Evolutionary conservation across 768 basidiomycete species (phyloP), one percentile per base, ranked within the genome.

Genomic region (Rhizopogon vulgaris): DNA sequence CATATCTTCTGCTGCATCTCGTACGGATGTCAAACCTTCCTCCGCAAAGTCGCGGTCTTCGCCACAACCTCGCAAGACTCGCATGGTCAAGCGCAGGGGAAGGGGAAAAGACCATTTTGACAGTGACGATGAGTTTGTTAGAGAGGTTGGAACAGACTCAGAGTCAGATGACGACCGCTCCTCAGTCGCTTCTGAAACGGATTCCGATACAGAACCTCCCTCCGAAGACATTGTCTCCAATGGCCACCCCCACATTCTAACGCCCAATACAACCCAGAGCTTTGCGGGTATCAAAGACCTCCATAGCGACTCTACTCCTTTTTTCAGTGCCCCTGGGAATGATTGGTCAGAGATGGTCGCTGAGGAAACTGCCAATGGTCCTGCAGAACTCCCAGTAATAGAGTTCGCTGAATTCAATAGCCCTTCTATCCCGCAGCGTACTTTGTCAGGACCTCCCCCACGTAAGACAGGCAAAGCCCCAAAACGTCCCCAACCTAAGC

Each of bases 331-430:
- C 28, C 45, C 72, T 24, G 76, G 78, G 22, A 22, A 22, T 14
- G 78, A 80, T 59, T 91, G 90, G 90, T 86, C 87, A 9, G 87
- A 91, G 63, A 87, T 90, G 82, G 87, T 90, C n/a, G 76, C 84
- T 15, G 84, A 84, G 53, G 85, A 87, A 68, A 77, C 69, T 40
- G 71, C 69, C n/a, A 77, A 83, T 55, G 85, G 83, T 17, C 72
- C 80, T 42, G 79, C 78, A 7, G 79, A 82, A 25, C 74, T 92
- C 7, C 90, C 89, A 34, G 84, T 91, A 59, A 83, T 92, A 58
- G 86, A 90, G 52, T 93, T 92, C 61, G 76, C 81, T 48, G 85
- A 91, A 52, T 65, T 81, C 39, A 65, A 65, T 38, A 55, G 58
- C n/a, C 59, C 68, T 40, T 56, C 71, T 25, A 41, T 68, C 12